These are phyloP conservation scores for Salix suchowensis DNA, from an alignment of 345 rosid genomes.

Conservation along the genomic window DNA sequence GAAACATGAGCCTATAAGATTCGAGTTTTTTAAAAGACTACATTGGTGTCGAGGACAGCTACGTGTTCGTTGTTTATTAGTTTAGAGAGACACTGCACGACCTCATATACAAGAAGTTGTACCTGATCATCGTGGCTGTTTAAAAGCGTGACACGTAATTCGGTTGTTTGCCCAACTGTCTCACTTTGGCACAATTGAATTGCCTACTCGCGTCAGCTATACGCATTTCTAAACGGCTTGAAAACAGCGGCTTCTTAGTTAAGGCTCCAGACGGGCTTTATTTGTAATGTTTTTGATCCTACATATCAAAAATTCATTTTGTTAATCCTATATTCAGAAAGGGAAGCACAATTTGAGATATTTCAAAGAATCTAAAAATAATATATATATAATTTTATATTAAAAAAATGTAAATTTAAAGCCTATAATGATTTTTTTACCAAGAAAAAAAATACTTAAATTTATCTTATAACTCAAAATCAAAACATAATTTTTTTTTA, in stretches of 20 bases:
- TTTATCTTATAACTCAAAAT: no score
- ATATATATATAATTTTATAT: no score
- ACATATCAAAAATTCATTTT: no score
- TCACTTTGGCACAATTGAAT: neutral
- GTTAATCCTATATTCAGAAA: no score
- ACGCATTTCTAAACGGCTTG: neutral
- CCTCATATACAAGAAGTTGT: neutral
- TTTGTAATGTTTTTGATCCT: no score
- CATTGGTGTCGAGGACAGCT: neutral
- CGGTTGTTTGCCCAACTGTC: neutral
- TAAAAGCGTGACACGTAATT: neutral
- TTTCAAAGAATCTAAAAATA: no score
- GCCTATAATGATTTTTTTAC: no score
- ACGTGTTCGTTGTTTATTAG: neutral
- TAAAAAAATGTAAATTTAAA: no score
- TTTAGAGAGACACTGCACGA: neutral
- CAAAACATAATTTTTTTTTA: no score
- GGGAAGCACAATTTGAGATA: no score
- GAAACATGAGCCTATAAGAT: neutral
- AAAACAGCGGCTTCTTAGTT: conserved; percentile 1
- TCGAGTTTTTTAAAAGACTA: neutral
- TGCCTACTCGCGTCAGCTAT: neutral
- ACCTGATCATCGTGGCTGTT: conserved; percentile 2
- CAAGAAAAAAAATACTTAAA: no score
- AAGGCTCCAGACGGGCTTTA: no score